Percentiles rank a stretch among this genome's conserved stretches.
Evolutionary conservation across 2,329 filamentous ascomycete species (phyloP).

Genomic region (Diaporthe ilicicola): DNA sequence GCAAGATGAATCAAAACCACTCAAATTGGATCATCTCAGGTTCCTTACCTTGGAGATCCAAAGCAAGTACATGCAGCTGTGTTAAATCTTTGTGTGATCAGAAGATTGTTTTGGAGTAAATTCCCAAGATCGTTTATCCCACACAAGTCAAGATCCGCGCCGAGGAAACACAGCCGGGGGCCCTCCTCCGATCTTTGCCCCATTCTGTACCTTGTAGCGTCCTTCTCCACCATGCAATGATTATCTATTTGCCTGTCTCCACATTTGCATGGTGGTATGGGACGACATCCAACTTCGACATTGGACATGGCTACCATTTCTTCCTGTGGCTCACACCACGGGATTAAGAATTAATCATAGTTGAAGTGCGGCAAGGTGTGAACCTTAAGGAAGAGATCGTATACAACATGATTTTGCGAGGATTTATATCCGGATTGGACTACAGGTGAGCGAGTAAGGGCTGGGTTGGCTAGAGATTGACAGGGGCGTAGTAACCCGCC

Average conservation of each 20-base stretch:
- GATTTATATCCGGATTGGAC: neutral
- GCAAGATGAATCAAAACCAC: no score
- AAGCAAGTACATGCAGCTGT: neutral
- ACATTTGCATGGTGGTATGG: neutral
- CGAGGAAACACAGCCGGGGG: neutral
- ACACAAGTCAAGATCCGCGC: neutral
- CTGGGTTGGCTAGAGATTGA: constrained; percentile 9
- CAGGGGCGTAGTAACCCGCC: constrained; percentile 9
- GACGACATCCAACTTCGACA: neutral
- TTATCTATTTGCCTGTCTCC: constrained; percentile 2
- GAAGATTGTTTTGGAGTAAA: neutral
- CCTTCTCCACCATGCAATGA: constrained; percentile 2
- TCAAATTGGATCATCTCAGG: no score
- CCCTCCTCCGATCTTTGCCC: constrained; percentile 3
- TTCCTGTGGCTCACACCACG: no score
- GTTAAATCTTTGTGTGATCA: neutral
- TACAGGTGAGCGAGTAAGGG: neutral
- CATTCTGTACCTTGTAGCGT: neutral
- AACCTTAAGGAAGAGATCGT: no score
- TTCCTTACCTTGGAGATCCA: no score
- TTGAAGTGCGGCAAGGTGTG: no score
- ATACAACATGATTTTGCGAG: no score
- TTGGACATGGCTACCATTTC: neutral
- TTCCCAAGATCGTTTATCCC: neutral
- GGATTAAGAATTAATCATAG: no score